Base-by-base conservation (phyloP, 768 basidiomycete species). In the Boletus vermiculosoides region DNA sequence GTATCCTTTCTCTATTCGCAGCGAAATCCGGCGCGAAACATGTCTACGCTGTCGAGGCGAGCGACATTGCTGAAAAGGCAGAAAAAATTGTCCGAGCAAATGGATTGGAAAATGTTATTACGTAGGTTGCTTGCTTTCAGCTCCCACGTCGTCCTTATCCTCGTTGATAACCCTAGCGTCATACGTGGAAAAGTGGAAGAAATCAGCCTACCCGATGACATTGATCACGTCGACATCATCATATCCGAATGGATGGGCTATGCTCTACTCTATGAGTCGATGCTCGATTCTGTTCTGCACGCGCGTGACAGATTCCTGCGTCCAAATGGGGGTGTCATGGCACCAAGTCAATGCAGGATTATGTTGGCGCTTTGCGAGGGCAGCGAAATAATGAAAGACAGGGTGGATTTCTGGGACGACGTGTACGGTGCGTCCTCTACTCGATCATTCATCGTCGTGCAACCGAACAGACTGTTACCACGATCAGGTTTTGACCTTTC, bases 211-310 rank as follows among this genome's bases (percentile, higher is more conserved):
- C 93, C 92, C 2, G 85, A 87, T 50, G 83, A 74, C 51, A 75
- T 88, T 48, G 76, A 81, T 11, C 78, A 91, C 51, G 96, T 98
- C 23, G 96, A 99, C 70, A 83, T 99, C 57, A 94, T 99, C 71
- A 78, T 98, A 50, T 95, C 93, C 5, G 96, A 99, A 73, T 98
- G 96, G 96, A 98, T 98, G 96, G 94, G 87, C 16, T 93, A 92
- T 66, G 88, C 87, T 1, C 77, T 93, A 23, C 80, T 98, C 22
- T 98, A 98, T 72, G 96, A 99, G 73, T 92, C 90, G 42, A 98
- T 99, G 96, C 82, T 98, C 34, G 96, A 98, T 71, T 96, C 94
- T 2, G 96, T 99, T 18, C 77, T 99, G 20, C 75, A 77, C 58
- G 96, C 96, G 0, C 82, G 96, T 18, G 94, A 98, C 71, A 81